These are phyloP conservation scores for Triticum timopheevii DNA, from an alignment of 176 grass and related monocot species.

Conservation along the genomic window DNA sequence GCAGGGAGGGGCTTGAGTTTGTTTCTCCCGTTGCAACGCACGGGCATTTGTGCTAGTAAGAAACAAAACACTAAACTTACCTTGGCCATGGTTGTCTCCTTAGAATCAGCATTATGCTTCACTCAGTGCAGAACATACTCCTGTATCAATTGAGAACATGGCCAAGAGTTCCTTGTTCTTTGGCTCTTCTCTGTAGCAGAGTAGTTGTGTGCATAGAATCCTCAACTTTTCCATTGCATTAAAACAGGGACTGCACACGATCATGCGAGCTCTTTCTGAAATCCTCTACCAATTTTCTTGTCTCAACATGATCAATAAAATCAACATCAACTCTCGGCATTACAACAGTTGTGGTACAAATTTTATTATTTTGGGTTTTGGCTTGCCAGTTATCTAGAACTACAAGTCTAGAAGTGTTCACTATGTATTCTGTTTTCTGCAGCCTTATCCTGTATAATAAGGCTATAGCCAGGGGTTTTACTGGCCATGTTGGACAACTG, in stretches of 20 bases:
- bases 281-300: background rate
- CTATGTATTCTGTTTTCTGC: conserved; percentile 8
- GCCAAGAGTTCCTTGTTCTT: background rate
- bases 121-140: background rate
- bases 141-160: background rate
- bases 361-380: background rate
- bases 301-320: background rate
- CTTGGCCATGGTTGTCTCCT: conserved; percentile 5
- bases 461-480: conserved; percentile 61
- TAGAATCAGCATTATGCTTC: conserved; percentile 2
- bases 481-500: conserved; percentile 43
- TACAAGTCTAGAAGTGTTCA: background rate
- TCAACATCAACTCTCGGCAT: background rate
- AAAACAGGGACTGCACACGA: background rate
- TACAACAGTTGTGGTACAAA: background rate
- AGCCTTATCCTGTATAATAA: conserved; percentile 44
- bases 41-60: background rate
- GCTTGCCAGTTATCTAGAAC: background rate
- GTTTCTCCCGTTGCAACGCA: no score
- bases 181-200: background rate
- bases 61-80: conserved; percentile 8
- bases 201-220: conserved; percentile 13
- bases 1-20: no score
- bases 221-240: background rate
- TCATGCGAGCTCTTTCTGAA: background rate